Conservation (phyloP, 345 rosid species). For the Luvunga scandens region DNA sequence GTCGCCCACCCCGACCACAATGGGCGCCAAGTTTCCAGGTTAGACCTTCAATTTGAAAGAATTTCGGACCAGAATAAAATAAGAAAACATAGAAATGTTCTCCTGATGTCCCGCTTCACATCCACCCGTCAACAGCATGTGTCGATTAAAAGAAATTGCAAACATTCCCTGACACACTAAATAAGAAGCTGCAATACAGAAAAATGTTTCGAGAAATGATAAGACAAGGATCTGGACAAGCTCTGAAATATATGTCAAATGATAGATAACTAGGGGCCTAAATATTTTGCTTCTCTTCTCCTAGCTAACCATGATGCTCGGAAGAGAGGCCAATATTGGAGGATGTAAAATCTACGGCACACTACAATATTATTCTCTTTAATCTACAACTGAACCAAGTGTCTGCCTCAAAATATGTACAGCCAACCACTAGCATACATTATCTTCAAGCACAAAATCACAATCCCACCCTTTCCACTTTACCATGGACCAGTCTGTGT, state of each 20-base stretch:
- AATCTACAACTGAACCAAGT: slow-evolving; percentile 26
- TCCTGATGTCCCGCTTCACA: too few species aligned
- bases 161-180: background rate
- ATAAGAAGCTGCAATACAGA: background rate
- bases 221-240: background rate
- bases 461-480: slow-evolving; percentile 19
- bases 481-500: slow-evolving; percentile 94
- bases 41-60: too few species aligned
- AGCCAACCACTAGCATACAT: slow-evolving; percentile 22
- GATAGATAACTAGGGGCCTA: background rate
- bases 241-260: background rate
- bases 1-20: too few species aligned
- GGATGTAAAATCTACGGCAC: slow-evolving; percentile 13
- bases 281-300: slow-evolving; percentile 10
- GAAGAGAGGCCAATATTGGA: slow-evolving; percentile 5
- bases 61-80: too few species aligned
- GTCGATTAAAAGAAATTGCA: background rate
- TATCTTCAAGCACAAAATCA: slow-evolving; percentile 24
- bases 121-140: too few species aligned
- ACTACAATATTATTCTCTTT: slow-evolving; percentile 8
- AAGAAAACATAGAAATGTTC: too few species aligned
- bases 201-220: background rate
- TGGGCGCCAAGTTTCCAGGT: too few species aligned
- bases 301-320: slow-evolving; percentile 4
- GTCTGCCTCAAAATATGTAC: slow-evolving; percentile 39